Percentiles rank a stretch among this genome's conserved stretches.
phyloP scores from a whole-genome alignment of 768 basidiomycete species.

The Clavaria fumosa region DNA sequence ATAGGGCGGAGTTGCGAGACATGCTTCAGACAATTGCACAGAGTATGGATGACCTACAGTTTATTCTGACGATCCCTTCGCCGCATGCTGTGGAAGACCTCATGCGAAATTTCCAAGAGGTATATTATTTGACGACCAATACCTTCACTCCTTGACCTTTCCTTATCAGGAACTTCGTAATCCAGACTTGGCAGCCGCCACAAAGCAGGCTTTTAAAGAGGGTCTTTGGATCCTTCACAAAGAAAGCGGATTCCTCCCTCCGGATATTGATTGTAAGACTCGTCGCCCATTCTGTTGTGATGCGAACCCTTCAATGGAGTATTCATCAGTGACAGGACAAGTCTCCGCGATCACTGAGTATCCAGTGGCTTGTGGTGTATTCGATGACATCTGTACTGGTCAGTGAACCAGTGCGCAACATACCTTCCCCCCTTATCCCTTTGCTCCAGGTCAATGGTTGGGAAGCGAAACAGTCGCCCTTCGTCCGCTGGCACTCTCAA shows the following conservation, averaged over 20 bases:
- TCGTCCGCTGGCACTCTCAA: slow-evolving; percentile 21
- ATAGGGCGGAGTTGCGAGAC: slow-evolving; percentile 23
- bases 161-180: slow-evolving; percentile 21
- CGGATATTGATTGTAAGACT: slow-evolving; percentile 25
- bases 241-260: slow-evolving; percentile 25
- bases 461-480: slow-evolving; percentile 23
- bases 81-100: slow-evolving; percentile 21
- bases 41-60: slow-evolving; percentile 22
- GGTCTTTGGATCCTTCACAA: slow-evolving; percentile 26
- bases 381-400: slow-evolving; percentile 27
- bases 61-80: too few relatives aligned
- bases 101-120: slow-evolving; percentile 29
- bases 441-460: slow-evolving; percentile 15
- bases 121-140: slow-evolving; percentile 10
- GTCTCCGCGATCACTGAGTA: slow-evolving; percentile 18
- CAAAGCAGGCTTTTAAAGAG: slow-evolving; percentile 20
- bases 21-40: slow-evolving; percentile 21
- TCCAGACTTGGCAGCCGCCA: slow-evolving; percentile 17
- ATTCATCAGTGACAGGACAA: slow-evolving; percentile 27
- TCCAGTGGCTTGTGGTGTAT: slow-evolving; percentile 21
- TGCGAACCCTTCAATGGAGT: slow-evolving; percentile 2
- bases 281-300: background rate
- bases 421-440: slow-evolving; percentile 1
- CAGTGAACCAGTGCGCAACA: slow-evolving; percentile 1
- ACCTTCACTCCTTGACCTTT: background rate